phyloP scores from a whole-genome alignment of 2,329 filamentous ascomycete species.

The Hymenoscyphus fraxineus region DNA sequence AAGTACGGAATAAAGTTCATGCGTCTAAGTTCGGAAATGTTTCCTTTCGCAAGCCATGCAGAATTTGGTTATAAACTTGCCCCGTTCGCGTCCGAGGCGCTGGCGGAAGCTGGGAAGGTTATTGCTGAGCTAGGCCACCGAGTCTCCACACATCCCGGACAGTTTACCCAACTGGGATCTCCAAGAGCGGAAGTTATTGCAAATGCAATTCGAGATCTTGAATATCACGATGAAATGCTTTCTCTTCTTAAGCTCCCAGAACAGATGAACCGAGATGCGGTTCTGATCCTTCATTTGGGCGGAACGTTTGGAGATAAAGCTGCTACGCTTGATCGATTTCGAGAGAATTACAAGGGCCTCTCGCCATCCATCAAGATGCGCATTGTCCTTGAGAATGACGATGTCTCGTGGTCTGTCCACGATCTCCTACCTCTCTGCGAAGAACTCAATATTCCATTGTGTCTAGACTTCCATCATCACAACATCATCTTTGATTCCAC shows the following conservation, averaged over 20 bases:
- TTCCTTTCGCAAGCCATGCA: constrained; percentile 87
- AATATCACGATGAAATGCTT: constrained; percentile 85
- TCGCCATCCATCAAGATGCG: constrained; percentile 70
- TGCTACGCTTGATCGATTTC: constrained; percentile 48
- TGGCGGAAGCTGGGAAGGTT: constrained; percentile 73
- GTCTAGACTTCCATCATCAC: constrained; percentile 92
- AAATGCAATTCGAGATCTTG: constrained; percentile 74
- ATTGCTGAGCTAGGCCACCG: constrained; percentile 77
- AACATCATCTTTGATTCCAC: constrained; percentile 82
- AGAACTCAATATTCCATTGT: constrained; percentile 87
- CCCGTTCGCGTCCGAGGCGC: constrained; percentile 73
- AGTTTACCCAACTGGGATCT: constrained; percentile 88
- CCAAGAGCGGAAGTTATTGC: constrained; percentile 73
- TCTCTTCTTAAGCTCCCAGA: constrained; percentile 70
- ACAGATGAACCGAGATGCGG: constrained; percentile 77
- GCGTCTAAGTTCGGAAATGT: constrained; percentile 92
- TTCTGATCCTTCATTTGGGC: constrained; percentile 94
- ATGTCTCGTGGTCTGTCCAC: constrained; percentile 88
- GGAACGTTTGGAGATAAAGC: constrained; percentile 79
- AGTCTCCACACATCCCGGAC: constrained; percentile 85
- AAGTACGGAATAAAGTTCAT: constrained; percentile 89
- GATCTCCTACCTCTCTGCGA: constrained; percentile 87
- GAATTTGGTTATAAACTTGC: constrained; percentile 83
- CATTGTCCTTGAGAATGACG: constrained; percentile 89
- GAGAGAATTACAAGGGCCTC: constrained; percentile 50